Conservation (phyloP, 2,329 filamentous ascomycete genomes). For the Colletotrichum sp. region DNA sequence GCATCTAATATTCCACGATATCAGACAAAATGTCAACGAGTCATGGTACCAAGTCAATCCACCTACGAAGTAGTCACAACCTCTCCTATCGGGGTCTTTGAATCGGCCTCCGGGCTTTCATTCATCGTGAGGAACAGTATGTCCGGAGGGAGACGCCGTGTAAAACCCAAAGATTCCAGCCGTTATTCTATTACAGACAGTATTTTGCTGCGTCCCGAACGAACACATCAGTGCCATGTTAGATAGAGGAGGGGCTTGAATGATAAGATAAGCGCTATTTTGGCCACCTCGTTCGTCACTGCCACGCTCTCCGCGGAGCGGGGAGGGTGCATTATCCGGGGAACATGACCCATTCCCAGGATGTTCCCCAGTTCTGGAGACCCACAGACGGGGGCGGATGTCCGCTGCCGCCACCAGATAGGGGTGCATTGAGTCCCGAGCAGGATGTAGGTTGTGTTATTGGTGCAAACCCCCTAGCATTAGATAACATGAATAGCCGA, state of each 20-base stretch:
- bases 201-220: neutral
- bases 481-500: neutral
- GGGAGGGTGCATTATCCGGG: neutral
- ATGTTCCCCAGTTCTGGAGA: neutral
- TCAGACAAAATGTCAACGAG: neutral
- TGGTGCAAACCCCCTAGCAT: neutral
- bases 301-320: neutral
- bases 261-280: neutral
- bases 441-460: neutral
- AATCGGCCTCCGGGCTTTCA: neutral
- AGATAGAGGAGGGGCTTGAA: neutral
- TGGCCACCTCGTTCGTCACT: neutral
- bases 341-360: neutral
- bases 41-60: neutral
- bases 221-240: neutral
- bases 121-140: neutral
- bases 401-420: neutral
- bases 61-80: neutral
- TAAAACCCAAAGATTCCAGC: neutral
- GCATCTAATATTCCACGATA: conserved; percentile 34
- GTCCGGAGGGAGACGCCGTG: neutral
- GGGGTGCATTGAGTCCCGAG: neutral
- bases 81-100: neutral
- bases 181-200: neutral
- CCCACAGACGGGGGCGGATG: neutral